A percentile compares a stretch with the other conserved stretches of the same genome.
phyloP scores from a whole-genome alignment of 108 stramenopile species.

The Skeletonema tropicum region DNA sequence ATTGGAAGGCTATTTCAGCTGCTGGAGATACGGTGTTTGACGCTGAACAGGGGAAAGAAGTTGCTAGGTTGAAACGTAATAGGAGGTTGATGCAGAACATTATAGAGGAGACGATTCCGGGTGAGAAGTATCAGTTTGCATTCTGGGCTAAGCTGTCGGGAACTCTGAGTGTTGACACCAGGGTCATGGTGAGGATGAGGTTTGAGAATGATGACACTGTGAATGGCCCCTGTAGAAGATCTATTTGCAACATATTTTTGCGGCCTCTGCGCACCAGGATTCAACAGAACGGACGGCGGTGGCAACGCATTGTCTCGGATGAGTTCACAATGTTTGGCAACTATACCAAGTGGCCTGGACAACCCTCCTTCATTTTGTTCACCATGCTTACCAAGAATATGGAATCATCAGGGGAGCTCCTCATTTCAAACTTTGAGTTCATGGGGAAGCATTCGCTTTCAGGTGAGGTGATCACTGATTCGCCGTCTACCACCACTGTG shows the following conservation, averaged over 20 bases:
- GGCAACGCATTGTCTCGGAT: slow-evolving; percentile 33
- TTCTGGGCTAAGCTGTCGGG: slow-evolving; percentile 21
- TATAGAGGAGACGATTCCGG: slow-evolving; percentile 8
- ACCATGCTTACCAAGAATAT: slow-evolving; percentile 16
- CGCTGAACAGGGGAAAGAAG: slow-evolving; percentile 16
- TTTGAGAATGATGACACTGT: slow-evolving; percentile 29
- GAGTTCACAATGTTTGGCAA: slow-evolving; percentile 34
- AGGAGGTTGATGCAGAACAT: slow-evolving; percentile 31
- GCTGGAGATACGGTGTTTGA: slow-evolving; percentile 8
- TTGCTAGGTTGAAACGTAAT: slow-evolving; percentile 19
- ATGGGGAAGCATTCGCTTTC: neutral
- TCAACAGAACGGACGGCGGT: neutral
- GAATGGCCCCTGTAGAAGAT: slow-evolving; percentile 21
- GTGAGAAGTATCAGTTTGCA: slow-evolving; percentile 13
- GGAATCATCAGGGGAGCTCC: slow-evolving; percentile 7
- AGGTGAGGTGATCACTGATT: slow-evolving; percentile 9
- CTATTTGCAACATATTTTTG: slow-evolving; percentile 25
- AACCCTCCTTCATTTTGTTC: slow-evolving; percentile 25
- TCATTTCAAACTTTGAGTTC: slow-evolving; percentile 29
- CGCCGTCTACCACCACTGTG: slow-evolving; percentile 15
- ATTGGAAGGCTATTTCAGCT: slow-evolving; percentile 15
- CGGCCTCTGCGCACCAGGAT: slow-evolving; percentile 18
- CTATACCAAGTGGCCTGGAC: slow-evolving; percentile 41
- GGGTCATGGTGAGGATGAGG: slow-evolving; percentile 26
- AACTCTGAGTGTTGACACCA: neutral